Percentiles rank a stretch among this genome's conserved stretches.
Evolutionary conservation across 805 yeast species (phyloP).

Genomic region (Candida schatavii): DNA sequence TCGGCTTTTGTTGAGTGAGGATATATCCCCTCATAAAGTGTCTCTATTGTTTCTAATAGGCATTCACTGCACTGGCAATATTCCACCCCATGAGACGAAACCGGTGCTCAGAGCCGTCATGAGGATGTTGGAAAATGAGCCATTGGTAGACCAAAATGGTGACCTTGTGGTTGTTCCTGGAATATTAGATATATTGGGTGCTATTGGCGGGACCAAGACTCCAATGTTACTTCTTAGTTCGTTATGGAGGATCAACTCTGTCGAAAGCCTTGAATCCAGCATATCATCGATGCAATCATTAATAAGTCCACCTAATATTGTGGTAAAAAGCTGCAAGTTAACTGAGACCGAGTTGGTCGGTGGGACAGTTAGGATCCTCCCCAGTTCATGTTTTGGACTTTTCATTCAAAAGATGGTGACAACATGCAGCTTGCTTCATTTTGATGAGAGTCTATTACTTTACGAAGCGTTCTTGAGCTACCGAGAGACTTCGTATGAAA

Average conservation of each 20-base stretch:
- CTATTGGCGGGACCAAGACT: constrained; percentile 23
- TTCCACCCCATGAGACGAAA: constrained; percentile 16
- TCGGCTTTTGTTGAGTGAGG: constrained; percentile 30
- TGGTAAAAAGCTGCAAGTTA: constrained; percentile 24
- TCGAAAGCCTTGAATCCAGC: constrained; percentile 42
- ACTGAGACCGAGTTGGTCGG: constrained; percentile 17
- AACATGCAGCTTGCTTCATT: constrained; percentile 30
- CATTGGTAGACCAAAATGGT: constrained; percentile 21
- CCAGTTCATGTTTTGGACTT: constrained; percentile 26
- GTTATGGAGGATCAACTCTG: constrained; percentile 47
- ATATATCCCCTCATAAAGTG: constrained; percentile 53
- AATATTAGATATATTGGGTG: constrained; percentile 20
- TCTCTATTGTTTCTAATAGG: constrained; percentile 48
- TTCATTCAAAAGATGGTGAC: constrained; percentile 31
- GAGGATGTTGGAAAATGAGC: constrained; percentile 36
- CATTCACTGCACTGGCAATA: constrained; percentile 2
- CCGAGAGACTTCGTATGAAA: constrained; percentile 23
- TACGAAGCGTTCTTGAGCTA: constrained; percentile 35
- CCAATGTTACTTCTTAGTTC: constrained; percentile 22
- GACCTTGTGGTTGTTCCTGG: constrained; percentile 29
- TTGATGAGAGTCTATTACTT: constrained; percentile 34
- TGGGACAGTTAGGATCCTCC: constrained; percentile 27
- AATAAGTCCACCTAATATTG: background rate
- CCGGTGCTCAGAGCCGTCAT: constrained; percentile 43
- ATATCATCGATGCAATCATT: constrained; percentile 3